phyloP scores from a whole-genome alignment of 306 rosid genomes.

The Malus sylvestris region DNA sequence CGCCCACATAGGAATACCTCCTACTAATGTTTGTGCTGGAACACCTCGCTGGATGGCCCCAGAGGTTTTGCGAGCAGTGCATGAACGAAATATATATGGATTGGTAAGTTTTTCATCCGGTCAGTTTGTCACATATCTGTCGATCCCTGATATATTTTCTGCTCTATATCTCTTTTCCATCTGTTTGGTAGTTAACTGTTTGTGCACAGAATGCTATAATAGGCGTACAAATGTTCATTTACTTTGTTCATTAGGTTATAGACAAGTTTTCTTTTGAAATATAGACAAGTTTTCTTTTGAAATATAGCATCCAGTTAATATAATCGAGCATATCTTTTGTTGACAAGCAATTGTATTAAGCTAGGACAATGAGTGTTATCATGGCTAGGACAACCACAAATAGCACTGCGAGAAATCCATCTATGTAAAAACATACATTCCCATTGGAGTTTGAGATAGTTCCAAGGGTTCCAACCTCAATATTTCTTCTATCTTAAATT shows the following conservation, averaged over 20 bases:
- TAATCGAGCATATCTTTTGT: background rate
- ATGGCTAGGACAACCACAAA: background rate
- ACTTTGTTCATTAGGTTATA: background rate
- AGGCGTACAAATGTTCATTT: background rate
- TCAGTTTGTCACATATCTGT: background rate
- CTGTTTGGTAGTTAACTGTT: background rate
- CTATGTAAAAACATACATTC: background rate
- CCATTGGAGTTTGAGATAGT: background rate
- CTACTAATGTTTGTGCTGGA: constrained; percentile 79
- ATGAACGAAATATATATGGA: constrained; percentile 53
- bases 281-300: background rate
- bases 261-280: too few species aligned
- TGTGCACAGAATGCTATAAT: background rate
- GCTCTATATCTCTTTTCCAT: background rate
- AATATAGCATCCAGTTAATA: background rate
- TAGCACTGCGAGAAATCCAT: background rate
- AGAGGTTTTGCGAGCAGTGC: constrained; percentile 84
- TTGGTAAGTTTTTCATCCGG: constrained; percentile 42
- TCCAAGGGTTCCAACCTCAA: background rate
- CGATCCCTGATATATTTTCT: background rate
- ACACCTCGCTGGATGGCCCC: constrained; percentile 99
- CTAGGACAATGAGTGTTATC: background rate
- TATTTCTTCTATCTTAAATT: background rate
- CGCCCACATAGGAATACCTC: constrained; percentile 75
- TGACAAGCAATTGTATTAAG: background rate